Conservation (phyloP, 1,139 yeast genomes). For the Candida labiduridarum region DNA sequence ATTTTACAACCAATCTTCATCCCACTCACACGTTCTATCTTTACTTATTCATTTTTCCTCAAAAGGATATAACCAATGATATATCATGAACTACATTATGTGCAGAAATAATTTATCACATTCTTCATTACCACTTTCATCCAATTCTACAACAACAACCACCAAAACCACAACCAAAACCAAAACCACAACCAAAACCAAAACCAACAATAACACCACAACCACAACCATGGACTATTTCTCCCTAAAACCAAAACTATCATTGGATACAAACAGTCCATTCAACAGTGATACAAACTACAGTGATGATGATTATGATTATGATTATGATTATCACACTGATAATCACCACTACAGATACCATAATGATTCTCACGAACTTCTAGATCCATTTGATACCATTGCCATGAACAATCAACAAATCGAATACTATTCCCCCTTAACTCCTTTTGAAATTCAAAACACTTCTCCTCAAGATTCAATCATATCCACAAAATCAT, state of each 20-base stretch:
- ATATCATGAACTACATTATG: not conserved
- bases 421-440: constrained; percentile 13
- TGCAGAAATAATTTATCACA: constrained; percentile 6
- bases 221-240: constrained; percentile 12
- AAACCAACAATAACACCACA: constrained; percentile 1
- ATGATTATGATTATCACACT: constrained; percentile 6
- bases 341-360: constrained; percentile 1
- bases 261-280: constrained; percentile 10
- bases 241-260: constrained; percentile 16
- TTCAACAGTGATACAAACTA: not conserved
- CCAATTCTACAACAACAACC: not conserved
- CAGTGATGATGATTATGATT: constrained; percentile 1
- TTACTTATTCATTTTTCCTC: not conserved
- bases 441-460: constrained; percentile 15
- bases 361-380: not conserved
- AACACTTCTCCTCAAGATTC: constrained; percentile 6
- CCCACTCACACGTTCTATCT: not conserved
- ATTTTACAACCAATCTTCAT: not conserved
- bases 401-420: constrained; percentile 6
- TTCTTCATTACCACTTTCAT: not conserved
- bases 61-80: not conserved
- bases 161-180: constrained; percentile 5
- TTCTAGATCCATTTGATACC: constrained; percentile 8
- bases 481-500: constrained; percentile 6
- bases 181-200: not conserved